Evolutionary conservation across 1,139 yeast species (phyloP).

Genomic region (Meyerozyma elateridarum): DNA sequence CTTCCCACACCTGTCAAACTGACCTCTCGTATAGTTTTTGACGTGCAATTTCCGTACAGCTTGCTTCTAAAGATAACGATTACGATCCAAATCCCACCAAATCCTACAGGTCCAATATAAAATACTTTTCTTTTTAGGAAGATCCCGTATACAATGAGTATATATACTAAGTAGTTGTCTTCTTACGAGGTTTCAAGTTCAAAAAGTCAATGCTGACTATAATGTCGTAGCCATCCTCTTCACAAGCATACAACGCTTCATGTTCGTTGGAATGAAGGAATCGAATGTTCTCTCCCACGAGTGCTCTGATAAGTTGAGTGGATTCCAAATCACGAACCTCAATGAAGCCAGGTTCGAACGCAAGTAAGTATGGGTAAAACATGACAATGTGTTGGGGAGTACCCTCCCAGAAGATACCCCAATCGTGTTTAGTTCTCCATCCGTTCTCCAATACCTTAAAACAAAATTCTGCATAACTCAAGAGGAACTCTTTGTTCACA

Average conservation of each 20-base stretch:
- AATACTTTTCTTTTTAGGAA: too few relatives aligned
- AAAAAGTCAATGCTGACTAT: slow-evolving; percentile 88
- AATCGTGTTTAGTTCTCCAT: slow-evolving; percentile 91
- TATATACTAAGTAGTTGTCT: slow-evolving; percentile 3
- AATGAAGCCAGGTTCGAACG: slow-evolving; percentile 85
- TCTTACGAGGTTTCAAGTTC: slow-evolving; percentile 33
- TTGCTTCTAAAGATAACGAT: too few relatives aligned
- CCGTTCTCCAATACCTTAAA: slow-evolving; percentile 93
- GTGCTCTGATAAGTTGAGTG: slow-evolving; percentile 79
- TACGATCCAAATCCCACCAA: too few relatives aligned
- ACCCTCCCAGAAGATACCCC: slow-evolving; percentile 97
- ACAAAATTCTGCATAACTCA: slow-evolving; percentile 88
- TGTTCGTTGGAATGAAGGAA: slow-evolving; percentile 86
- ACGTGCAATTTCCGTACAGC: too few relatives aligned
- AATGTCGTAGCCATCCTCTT: slow-evolving; percentile 85
- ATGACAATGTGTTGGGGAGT: slow-evolving; percentile 88
- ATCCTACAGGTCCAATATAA: too few relatives aligned
- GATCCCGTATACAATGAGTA: slow-evolving; percentile 7
- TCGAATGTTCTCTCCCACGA: slow-evolving; percentile 90
- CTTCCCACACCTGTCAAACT: too few relatives aligned
- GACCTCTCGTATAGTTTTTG: too few relatives aligned
- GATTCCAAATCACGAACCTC: slow-evolving; percentile 91
- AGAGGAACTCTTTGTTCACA: slow-evolving; percentile 79
- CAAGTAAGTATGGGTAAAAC: slow-evolving; percentile 87
- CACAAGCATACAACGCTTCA: slow-evolving; percentile 91